Evolutionary conservation across 345 rosid species (phyloP).

Genomic region (Balakata baccata): DNA sequence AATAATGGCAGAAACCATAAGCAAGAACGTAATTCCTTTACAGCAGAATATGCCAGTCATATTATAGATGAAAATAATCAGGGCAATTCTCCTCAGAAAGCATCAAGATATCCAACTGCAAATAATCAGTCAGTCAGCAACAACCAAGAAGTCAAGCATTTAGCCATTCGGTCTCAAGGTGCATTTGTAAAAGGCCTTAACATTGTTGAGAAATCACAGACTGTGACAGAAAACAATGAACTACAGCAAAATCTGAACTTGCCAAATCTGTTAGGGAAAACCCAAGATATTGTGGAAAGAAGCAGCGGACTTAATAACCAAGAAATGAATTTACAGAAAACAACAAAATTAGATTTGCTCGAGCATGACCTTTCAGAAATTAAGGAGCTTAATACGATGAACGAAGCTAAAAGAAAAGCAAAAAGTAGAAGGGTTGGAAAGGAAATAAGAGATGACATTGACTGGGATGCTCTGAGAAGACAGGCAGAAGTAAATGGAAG

Average conservation of each 20-base stretch:
- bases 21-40: slow-evolving; percentile 20
- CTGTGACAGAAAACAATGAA: slow-evolving; percentile 32
- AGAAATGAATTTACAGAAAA: slow-evolving; percentile 28
- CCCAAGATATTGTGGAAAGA: slow-evolving; percentile 42
- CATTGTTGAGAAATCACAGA: slow-evolving; percentile 18
- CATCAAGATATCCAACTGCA: slow-evolving; percentile 28
- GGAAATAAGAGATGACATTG: slow-evolving; percentile 31
- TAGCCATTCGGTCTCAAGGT: slow-evolving; percentile 23
- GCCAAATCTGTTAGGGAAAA: slow-evolving; percentile 29
- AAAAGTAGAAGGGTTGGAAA: slow-evolving; percentile 48
- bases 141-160: slow-evolving; percentile 28
- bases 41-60: slow-evolving; percentile 28
- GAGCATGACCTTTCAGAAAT: slow-evolving; percentile 25
- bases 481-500: slow-evolving; percentile 23
- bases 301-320: slow-evolving; percentile 27
- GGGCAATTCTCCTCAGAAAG: slow-evolving; percentile 18
- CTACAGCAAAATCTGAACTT: slow-evolving; percentile 20
- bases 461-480: slow-evolving; percentile 31
- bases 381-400: slow-evolving; percentile 33
- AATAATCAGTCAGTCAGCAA: slow-evolving; percentile 26
- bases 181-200: slow-evolving; percentile 26
- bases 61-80: slow-evolving; percentile 23
- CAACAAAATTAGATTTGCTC: slow-evolving; percentile 32
- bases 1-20: slow-evolving; percentile 19
- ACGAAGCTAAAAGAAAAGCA: slow-evolving; percentile 33